A percentile compares a stretch with the other conserved stretches of the same genome.
Conservation (phyloP, 208 protist genomes). For the Perkinsela sp. region DNA sequence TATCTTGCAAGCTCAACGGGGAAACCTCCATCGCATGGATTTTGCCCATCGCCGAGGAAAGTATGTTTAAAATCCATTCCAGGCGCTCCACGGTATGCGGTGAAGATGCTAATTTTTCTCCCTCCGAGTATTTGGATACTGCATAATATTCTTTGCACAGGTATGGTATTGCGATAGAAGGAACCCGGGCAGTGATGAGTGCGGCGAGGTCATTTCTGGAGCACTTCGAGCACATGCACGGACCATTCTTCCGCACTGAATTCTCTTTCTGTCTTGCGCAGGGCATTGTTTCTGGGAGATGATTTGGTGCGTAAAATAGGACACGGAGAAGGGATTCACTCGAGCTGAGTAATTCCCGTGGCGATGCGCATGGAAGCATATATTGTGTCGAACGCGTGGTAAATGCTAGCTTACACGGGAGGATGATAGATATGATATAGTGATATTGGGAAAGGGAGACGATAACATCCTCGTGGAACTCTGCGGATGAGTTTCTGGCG, state of each 20-base stretch:
- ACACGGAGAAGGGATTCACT: neutral
- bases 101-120: too few species aligned
- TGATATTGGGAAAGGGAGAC: neutral
- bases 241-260: neutral
- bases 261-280: too few species aligned
- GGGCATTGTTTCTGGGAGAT: too few species aligned
- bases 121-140: neutral
- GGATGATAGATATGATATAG: neutral
- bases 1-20: too few species aligned
- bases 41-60: neutral
- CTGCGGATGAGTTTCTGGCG: neutral
- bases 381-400: neutral
- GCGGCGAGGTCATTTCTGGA: neutral
- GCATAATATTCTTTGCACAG: neutral
- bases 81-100: neutral
- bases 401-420: neutral
- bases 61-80: neutral
- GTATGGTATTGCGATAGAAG: neutral
- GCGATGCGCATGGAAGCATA: neutral
- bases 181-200: neutral
- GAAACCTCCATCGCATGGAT: neutral
- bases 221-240: neutral
- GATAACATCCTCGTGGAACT: neutral
- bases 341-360: neutral
- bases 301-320: too few species aligned